Percentiles rank a stretch among this genome's conserved stretches.
Conservation (phyloP, 208 protist species). For the Leishmania braziliensis region DNA sequence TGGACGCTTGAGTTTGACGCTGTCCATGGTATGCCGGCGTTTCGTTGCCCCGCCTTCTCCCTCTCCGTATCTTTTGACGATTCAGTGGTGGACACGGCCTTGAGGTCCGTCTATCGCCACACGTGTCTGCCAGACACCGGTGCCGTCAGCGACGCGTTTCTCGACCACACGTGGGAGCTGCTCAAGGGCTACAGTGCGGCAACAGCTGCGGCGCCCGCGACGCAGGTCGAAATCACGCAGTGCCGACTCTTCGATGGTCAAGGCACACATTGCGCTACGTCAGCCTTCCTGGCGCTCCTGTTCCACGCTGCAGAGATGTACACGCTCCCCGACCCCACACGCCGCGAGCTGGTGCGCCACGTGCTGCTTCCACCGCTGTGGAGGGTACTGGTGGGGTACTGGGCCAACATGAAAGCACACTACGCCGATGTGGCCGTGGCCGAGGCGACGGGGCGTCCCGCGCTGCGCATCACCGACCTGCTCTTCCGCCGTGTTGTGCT, state of each 20-base stretch:
- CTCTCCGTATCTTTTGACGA: not conserved
- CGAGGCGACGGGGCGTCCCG: slow-evolving; percentile 18
- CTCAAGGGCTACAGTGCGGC: slow-evolving; percentile 11
- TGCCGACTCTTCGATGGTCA: not conserved
- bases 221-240: not conserved
- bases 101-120: not conserved
- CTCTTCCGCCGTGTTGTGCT: slow-evolving; percentile 58
- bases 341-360: slow-evolving; percentile 18
- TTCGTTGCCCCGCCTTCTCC: slow-evolving; percentile 17
- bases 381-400: slow-evolving; percentile 14
- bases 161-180: slow-evolving; percentile 33
- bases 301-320: slow-evolving; percentile 1
- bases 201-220: not conserved
- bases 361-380: slow-evolving; percentile 29
- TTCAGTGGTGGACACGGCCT: not conserved
- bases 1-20: slow-evolving; percentile 7
- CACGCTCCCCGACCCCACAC: slow-evolving; percentile 7
- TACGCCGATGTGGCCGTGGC: slow-evolving; percentile 14
- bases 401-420: slow-evolving; percentile 13
- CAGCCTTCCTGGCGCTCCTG: slow-evolving; percentile 2
- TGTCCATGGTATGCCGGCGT: not conserved
- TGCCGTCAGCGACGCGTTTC: slow-evolving; percentile 16
- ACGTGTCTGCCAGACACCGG: not conserved
- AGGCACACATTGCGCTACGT: not conserved
- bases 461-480: slow-evolving; percentile 37